Base-by-base conservation (phyloP, 495 filamentous ascomycete genomes). In the Acidomyces sp. region DNA sequence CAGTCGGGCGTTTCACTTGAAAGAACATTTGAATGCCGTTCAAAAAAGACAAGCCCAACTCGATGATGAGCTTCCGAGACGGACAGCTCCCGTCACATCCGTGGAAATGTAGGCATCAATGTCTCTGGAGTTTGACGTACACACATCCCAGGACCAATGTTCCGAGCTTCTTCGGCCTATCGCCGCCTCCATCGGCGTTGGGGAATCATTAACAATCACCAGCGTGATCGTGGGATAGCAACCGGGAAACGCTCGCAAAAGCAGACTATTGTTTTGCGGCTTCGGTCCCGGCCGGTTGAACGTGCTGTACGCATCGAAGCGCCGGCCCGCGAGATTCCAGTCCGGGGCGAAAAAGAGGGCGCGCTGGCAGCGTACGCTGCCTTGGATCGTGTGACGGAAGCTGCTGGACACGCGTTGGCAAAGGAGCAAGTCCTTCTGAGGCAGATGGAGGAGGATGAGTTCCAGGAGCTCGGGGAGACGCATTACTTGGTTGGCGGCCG, bases 361-460 rank as follows among this genome's bases (percentile, higher is more conserved):
- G 21, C 40, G 41, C 37, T 55, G 52, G 16, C 52, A 42, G 32
- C 11, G 22, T 20, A 35, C 3, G 30, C 33, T 40, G 34, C 41
- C 35, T 34, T 51, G 46, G 12, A 63, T 50, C 17, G 56, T 48
- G 23, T 45, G 37, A 11, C 37, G 47, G 43, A 62, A 64, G 35
- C 41, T 49, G 3, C 46, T 48, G 5, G 58, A 65, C 17, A 57
- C 51, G 27, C 52, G 49, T 28, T 55, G 52, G 15, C 37, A 39
- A 29, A 53, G 46, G 13, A 55, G 46, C 17, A 55, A 34, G 15
- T 52, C 49, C 18, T 37, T 47, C 17, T 37, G 49, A 4, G 33
- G 17, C 15, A 55, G 46, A 32, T 42, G 16, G 1, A 43, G 29
- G 22, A 55, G 46, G 34, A 55, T 41, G n/a, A 44, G 11, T 37